Base-by-base conservation (phyloP, 225 moss, liverwort and hornwort genomes). In the Rhytidiadelphus loreus region DNA sequence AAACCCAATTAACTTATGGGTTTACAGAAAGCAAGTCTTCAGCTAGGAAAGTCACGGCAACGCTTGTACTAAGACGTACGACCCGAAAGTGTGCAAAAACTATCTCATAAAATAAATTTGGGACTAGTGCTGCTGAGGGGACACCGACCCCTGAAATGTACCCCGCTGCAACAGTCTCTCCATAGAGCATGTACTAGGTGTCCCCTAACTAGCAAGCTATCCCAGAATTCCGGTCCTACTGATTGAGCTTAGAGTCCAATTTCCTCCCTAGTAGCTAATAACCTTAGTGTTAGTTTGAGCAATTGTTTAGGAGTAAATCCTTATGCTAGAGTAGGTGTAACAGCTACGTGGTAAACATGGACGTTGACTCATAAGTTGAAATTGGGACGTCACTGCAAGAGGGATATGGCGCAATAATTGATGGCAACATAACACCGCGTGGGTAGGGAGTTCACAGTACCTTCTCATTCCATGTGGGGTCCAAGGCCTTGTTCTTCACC, bases 401-500 rank as follows among this genome's bases (percentile, higher is more conserved):
- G 46, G 35, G 48, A 85, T 26, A 25, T 52, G 3, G 83, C 35
- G 2, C 50, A 64, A 65, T 52, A n/a, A 89, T 70, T 52, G 20
- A 63, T 33, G 6, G 17, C 64, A 18, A 41, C 39, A n/a, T 5
- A 52, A 48, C 20, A 24, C 8, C 84, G 7, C 20, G 7, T 7
- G 43, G 72, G 33, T 5, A 58, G 9, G 37, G 26, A 59, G 70
- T 13, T 20, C 68, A 56, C 17, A 20, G 41, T 87, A 97, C 96
- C 96, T 95, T 95, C 82, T 97, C 94, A 25, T 92, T 93, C 97
- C 97, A 97, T 9, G 86, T 90, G 3, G 97, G 97, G 86, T 89
- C 93, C 46, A 97, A 86, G 79, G 93, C 94, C 83, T 91, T 94
- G 28, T 55, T 66, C 83, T 95, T 96, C 69, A 93, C 93, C 87